Base-by-base conservation (phyloP, 495 filamentous ascomycete genomes). In the Penicillium steckii region DNA sequence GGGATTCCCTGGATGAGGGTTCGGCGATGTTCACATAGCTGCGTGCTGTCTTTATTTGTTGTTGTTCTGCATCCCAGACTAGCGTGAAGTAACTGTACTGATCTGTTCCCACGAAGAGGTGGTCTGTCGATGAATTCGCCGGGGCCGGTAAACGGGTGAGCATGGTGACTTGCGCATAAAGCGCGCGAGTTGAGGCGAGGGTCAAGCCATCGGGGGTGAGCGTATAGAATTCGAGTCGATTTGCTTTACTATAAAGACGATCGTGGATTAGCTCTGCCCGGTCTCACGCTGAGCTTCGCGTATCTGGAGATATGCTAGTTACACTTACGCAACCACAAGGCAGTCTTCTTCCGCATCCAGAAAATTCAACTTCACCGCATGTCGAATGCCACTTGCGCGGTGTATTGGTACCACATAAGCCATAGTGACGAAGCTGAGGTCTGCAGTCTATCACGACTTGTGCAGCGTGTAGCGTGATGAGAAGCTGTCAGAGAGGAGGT, bases 351-450 rank as follows among this genome's bases (percentile, higher is more conserved):
- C 83, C 3, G 82, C 66, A 50, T 78, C 76, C 17, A 95, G 73
- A 52, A 98, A 83, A 50, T 85, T 81, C 40, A 91, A 75, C 61
- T 86, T 91, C 51, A 97, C 66, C 9, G 91, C 91, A 80, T 95
- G 86, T 32, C 90, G 84, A 50, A 97, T 84, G 67, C 89, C 95
- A 65, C 86, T 96, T 22, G 94, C 87, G 57, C 87, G 77, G 69
- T 97, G 94, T 48, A 99, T 95, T 4, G 94, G 92, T 54, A 90
- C 91, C 52, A 99, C 74, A 61, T 97, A 99, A 42, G 95, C 87
- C 94, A 99, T 99, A 27, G 41, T 63, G 30, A 3, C 19, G 25
- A 40, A 53, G 27, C 33, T 7, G 44, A 33, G 42, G 37, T 38
- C 49, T 24, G 35, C 25, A 41, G 35, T 40, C n/a, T 24, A 19